These are phyloP conservation scores for Neocatenulostroma microsporum DNA, from an alignment of 2,329 filamentous ascomycete species.

Conservation along the genomic window DNA sequence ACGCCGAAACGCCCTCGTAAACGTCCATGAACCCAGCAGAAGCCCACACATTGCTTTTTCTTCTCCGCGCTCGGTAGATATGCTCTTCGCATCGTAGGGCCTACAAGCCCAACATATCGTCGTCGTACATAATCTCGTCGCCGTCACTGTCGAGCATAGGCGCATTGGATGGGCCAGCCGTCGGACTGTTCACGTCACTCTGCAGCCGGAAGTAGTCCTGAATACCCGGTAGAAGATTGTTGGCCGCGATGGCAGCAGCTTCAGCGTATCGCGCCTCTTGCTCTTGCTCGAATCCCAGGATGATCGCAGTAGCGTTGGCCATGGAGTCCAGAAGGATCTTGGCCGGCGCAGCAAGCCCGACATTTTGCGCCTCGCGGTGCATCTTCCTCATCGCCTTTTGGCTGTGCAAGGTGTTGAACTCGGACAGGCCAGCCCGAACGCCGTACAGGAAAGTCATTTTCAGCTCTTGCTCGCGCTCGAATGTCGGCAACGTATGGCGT, in stretches of 20 bases:
- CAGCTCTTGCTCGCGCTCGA: background rate
- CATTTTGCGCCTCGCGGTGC: background rate
- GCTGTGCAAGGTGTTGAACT: background rate
- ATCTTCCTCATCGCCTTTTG: background rate
- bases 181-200: background rate
- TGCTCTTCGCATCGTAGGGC: too few species aligned
- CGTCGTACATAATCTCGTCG: slow-evolving; percentile 2
- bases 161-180: background rate
- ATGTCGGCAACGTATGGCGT: background rate
- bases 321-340: background rate
- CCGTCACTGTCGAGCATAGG: background rate
- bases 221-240: background rate
- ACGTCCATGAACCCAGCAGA: too few species aligned
- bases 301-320: background rate
- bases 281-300: background rate
- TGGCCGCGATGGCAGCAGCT: background rate
- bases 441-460: slow-evolving; percentile 1
- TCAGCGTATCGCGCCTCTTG: background rate
- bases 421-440: background rate
- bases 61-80: too few species aligned
- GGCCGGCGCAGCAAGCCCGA: background rate
- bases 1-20: too few species aligned
- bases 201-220: too few species aligned
- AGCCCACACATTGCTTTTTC: too few species aligned
- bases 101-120: background rate